Conservation (phyloP, 2,329 filamentous ascomycete species). For the Dendryphion nanum region DNA sequence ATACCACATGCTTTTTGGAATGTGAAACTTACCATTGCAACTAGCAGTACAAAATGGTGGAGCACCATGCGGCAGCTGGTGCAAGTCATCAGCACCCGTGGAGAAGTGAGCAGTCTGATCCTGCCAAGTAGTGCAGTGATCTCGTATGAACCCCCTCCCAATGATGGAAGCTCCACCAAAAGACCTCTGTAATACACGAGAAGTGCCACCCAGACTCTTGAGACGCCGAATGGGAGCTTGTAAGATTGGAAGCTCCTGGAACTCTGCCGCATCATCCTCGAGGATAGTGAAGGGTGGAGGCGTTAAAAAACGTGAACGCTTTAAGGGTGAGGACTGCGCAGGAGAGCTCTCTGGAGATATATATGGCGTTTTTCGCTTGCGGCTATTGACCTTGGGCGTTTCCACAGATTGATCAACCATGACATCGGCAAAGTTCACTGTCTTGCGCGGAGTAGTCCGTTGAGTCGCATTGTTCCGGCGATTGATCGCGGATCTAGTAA, state of each 20-base stretch:
- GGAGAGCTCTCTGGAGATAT: conserved; percentile 43
- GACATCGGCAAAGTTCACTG: conserved; percentile 39
- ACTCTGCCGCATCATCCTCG: conserved; percentile 24
- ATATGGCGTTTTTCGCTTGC: conserved; percentile 40
- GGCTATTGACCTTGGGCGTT: conserved; percentile 31
- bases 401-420: conserved; percentile 20
- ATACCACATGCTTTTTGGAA: background rate
- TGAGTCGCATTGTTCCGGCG: conserved; percentile 25
- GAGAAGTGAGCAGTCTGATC: conserved; percentile 61
- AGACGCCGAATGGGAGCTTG: conserved; percentile 40
- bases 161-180: conserved; percentile 45
- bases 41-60: conserved; percentile 66
- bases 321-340: conserved; percentile 43
- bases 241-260: conserved; percentile 22
- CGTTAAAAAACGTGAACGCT: conserved; percentile 29
- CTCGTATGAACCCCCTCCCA: conserved; percentile 38
- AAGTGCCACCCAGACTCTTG: conserved; percentile 29
- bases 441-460: conserved; percentile 36
- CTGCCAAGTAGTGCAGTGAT: conserved; percentile 54
- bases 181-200: conserved; percentile 44
- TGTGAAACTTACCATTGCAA: conserved; percentile 60
- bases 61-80: conserved; percentile 49
- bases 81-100: conserved; percentile 54
- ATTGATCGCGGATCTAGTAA: conserved; percentile 48
- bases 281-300: conserved; percentile 31